A percentile compares a stretch with the other conserved stretches of the same genome.
Evolutionary conservation across 306 rosid genomes (phyloP).

Genomic region (Castanea crenata): DNA sequence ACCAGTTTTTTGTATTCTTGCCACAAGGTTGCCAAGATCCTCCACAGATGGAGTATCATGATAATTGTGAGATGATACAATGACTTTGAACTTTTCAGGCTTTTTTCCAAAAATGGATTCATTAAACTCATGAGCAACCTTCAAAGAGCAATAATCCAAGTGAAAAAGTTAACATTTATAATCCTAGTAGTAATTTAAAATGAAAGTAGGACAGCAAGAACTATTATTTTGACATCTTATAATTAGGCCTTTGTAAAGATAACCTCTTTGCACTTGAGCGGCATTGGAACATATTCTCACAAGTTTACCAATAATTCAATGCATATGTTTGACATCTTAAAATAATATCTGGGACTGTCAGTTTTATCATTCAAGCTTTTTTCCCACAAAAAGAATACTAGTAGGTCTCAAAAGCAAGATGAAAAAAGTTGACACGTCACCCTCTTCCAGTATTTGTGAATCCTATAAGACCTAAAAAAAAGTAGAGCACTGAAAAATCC

Average conservation of each 20-base stretch:
- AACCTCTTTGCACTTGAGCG: neutral
- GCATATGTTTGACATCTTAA: neutral
- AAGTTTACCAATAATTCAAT: neutral
- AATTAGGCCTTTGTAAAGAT: neutral
- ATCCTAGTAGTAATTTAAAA: constrained; percentile 19
- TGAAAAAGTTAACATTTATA: constrained; percentile 22
- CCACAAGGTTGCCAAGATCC: constrained; percentile 89
- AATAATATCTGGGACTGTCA: neutral
- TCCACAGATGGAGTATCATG: constrained; percentile 75
- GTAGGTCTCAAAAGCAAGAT: neutral
- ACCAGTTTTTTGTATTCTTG: constrained; percentile 82
- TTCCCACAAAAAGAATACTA: neutral
- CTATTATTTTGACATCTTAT: neutral
- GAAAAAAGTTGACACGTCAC: neutral
- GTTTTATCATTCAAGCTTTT: too few species aligned
- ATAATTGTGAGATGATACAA: constrained; percentile 95
- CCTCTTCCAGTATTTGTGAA: constrained; percentile 1
- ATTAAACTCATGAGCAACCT: constrained; percentile 79
- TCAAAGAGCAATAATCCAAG: constrained; percentile 32
- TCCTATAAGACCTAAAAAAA: neutral
- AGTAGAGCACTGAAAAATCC: neutral
- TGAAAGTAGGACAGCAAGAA: neutral
- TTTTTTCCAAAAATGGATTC: constrained; percentile 64
- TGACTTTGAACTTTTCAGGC: constrained; percentile 58
- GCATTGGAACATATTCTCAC: neutral